phyloP scores from a whole-genome alignment of 192 early-diverging fungal species.

The Coemansia sp. region DNA sequence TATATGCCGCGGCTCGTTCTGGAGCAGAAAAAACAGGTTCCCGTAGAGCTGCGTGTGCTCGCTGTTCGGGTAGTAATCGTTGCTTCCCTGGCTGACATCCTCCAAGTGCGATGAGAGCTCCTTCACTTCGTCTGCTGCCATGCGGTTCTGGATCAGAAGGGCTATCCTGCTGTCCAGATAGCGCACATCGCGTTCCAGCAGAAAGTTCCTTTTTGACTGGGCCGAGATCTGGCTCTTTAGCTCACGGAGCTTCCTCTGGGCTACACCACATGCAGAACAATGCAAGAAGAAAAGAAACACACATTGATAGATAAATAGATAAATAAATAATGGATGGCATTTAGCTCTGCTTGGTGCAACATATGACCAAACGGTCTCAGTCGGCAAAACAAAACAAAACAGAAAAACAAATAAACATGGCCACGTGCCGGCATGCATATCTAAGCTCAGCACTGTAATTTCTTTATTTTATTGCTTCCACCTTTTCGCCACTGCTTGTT shows the following conservation, averaged over 20 bases:
- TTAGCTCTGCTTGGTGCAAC: not conserved
- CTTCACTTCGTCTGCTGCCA: constrained; percentile 84
- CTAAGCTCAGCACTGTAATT: not conserved
- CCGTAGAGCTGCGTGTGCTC: constrained; percentile 85
- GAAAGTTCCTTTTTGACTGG: constrained; percentile 94
- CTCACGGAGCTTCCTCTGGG: constrained; percentile 80
- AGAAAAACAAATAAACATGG: constrained; percentile 10
- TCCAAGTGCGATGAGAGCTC: constrained; percentile 54
- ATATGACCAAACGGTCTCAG: not conserved
- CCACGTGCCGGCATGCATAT: not conserved
- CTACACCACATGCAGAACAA: constrained; percentile 33
- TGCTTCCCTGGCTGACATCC: constrained; percentile 50
- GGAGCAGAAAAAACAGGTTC: constrained; percentile 90
- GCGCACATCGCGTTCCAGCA: constrained; percentile 89
- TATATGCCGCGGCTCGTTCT: constrained; percentile 89
- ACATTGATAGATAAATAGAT: not conserved
- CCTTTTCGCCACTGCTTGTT: not conserved
- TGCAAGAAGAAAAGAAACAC: not conserved
- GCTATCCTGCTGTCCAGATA: constrained; percentile 91
- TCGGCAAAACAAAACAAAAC: constrained; percentile 6
- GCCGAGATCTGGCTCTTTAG: constrained; percentile 87
- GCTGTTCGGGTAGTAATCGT: constrained; percentile 70
- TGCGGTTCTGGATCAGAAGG: constrained; percentile 88
- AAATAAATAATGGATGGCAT: not conserved
- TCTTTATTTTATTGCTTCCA: not conserved